Evolutionary conservation across 441 rosid species (phyloP), one percentile per base, ranked within the genome.

Genomic region (Aquilaria agallochum): DNA sequence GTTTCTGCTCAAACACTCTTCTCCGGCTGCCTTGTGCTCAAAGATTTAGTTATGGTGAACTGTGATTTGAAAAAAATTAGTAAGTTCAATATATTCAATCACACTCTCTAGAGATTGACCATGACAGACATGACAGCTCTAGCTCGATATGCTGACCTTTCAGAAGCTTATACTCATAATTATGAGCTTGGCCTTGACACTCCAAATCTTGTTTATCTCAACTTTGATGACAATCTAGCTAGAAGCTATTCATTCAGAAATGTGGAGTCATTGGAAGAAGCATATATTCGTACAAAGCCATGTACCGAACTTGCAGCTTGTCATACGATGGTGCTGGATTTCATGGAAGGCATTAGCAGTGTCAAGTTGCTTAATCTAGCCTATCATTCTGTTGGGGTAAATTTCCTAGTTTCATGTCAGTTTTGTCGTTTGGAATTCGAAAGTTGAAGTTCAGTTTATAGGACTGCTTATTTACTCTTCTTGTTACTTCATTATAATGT

Each of bases 321-420:
- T 12, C 53, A 11, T 10, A 14, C 20, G 20, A 20, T 20, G 20
- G 20, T 14, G 11, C 8, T 61, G 4, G 27, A 34, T 2, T 13
- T 36, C 0, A 8, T 34, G 34, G 12, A 8, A 9, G 33, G 56
- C 8, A 7, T 51, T 40, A 3, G 32, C 13, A 49, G 40, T 27
- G 33, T 50, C n/a, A 60, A 60, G 20, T 60, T 20, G 33, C 64
- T 60, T 50, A 9, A 11, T 2, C 14, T 60, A 20, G n/a, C 63
- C 3, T 14, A 1, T 13, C 5, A 5, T n/a, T 36, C 60, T 5
- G 31, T 56, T 14, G 60, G 42, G 60, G 60, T 56, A 40, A 10
- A 9, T n/a, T 12, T 12, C 14, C 14, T 49, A 14, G n/a, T 1
- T 48, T 11, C 2, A 47, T 47, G 5, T 11, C 3, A 11, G 52